Evolutionary conservation across 2,329 filamentous ascomycete genomes (phyloP).

Genomic region (Penicillium sp.): DNA sequence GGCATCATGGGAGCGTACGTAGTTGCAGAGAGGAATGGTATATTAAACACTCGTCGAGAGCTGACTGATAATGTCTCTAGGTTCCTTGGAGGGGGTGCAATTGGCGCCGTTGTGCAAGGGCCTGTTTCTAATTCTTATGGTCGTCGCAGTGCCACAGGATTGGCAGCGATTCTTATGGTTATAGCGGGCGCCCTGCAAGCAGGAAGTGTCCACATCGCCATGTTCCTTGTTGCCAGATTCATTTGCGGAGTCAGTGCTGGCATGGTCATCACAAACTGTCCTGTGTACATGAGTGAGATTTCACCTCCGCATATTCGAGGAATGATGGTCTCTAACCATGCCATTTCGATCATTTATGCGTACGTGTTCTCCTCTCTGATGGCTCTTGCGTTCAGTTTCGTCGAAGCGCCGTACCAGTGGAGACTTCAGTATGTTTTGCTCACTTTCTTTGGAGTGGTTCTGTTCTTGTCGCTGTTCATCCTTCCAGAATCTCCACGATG

Average conservation of each 20-base stretch:
- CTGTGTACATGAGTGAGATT: slow-evolving; percentile 37
- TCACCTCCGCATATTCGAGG: slow-evolving; percentile 37
- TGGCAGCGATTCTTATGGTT: neutral
- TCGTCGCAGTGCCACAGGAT: neutral
- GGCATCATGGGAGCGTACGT: no score
- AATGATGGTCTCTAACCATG: slow-evolving; percentile 20
- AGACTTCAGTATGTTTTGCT: no score
- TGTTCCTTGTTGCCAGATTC: slow-evolving; percentile 48
- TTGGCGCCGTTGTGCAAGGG: neutral
- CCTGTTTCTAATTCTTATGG: neutral
- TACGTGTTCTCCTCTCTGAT: no score
- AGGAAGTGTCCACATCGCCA: slow-evolving; percentile 31
- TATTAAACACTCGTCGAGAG: no score
- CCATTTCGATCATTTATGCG: neutral
- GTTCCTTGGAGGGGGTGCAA: no score
- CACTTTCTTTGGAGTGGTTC: no score
- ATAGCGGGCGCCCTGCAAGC: slow-evolving; percentile 30
- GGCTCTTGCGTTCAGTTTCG: no score
- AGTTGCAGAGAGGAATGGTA: no score
- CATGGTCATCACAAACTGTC: slow-evolving; percentile 34
- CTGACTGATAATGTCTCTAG: no score
- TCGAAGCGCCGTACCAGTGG: no score
- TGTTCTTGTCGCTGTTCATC: no score
- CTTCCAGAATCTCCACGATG: slow-evolving; percentile 1
- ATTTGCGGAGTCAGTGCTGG: slow-evolving; percentile 49